These are phyloP conservation scores for Epichloe brachyelytri DNA, from an alignment of 2,329 filamentous ascomycete genomes.

Conservation along the genomic window DNA sequence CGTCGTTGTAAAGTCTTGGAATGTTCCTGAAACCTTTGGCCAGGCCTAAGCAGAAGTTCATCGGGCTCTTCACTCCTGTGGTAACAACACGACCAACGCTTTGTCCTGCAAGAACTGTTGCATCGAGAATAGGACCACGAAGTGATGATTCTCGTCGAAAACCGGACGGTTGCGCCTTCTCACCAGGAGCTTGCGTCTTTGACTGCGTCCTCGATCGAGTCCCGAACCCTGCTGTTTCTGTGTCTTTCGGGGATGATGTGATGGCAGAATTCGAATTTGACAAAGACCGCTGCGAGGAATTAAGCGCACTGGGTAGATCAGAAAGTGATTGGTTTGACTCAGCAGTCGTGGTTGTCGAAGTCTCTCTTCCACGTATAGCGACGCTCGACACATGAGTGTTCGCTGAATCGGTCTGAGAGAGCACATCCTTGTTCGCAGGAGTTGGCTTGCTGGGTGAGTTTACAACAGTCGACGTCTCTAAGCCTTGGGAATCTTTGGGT, in stretches of 20 bases:
- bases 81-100: slow-evolving; percentile 60
- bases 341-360: background rate
- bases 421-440: slow-evolving; percentile 2
- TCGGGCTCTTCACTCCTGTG: slow-evolving; percentile 65
- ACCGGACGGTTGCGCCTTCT: slow-evolving; percentile 8
- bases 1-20: slow-evolving; percentile 73
- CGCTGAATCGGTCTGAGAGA: slow-evolving; percentile 4
- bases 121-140: slow-evolving; percentile 31
- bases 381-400: slow-evolving; percentile 1
- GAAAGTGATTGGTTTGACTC: background rate
- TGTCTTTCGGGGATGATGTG: background rate
- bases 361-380: background rate
- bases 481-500: slow-evolving; percentile 8
- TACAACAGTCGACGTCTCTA: slow-evolving; percentile 1
- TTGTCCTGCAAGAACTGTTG: slow-evolving; percentile 51
- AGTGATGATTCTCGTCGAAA: slow-evolving; percentile 10
- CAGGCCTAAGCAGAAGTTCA: slow-evolving; percentile 73
- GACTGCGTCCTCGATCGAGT: background rate
- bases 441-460: slow-evolving; percentile 5
- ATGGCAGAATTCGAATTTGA: background rate
- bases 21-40: slow-evolving; percentile 83
- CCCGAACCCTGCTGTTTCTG: background rate
- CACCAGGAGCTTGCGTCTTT: slow-evolving; percentile 2
- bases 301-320: background rate
- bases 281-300: background rate